Base-by-base conservation (phyloP, 2,329 filamentous ascomycete genomes). In the Ophiostoma perfectum region DNA sequence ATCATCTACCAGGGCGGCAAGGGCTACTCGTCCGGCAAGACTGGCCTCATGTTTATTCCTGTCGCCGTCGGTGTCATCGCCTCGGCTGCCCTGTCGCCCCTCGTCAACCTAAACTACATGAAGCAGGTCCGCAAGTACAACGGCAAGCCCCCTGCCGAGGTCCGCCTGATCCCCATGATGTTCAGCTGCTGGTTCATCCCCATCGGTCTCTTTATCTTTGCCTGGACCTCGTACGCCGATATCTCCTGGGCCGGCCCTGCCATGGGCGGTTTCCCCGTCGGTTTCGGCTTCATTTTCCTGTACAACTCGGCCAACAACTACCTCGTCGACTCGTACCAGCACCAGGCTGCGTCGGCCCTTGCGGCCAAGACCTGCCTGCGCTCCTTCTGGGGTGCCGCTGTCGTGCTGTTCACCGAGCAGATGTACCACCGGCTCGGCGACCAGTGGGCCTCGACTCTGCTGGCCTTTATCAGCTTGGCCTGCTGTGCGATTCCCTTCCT, bases 41-140 rank as follows among this genome's bases (percentile, higher is more conserved):
- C 91, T 0, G 92, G 92, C 64, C 82, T 96, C 8, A 94, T 95
- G 89, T 96, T 96, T 77, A 93, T 95, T 71, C 91, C 91, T 1
- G 77, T 95, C 63, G 91, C 91, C 7, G 79, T 95, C 18, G 92
- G 92, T 66, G 71, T 95, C 16, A 18, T 94, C 1, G 70, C 79
- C 58, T 90, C 89, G 0, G 90, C 91, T 16, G 74, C 79, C 12
- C 91, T 86, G 77, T 81, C 90, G 0, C 90, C 92, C 0, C 72
- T 89, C 0, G 87, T 96, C 75, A 96, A 96, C 83, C 89, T 85
- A 70, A 89, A 96, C 79, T 96, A 96, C 80, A 78, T 94, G 69
- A 84, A 77, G 49, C 77, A 91, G 45, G 84, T 83, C 5, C 73
- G 78, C 4, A 86, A 88, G 76, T 83, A 90, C 79, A 83, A 87